A percentile compares a stretch with the other conserved stretches of the same genome.
phyloP scores from a whole-genome alignment of 139 green algal genomes.

The Haematococcus sp. region DNA sequence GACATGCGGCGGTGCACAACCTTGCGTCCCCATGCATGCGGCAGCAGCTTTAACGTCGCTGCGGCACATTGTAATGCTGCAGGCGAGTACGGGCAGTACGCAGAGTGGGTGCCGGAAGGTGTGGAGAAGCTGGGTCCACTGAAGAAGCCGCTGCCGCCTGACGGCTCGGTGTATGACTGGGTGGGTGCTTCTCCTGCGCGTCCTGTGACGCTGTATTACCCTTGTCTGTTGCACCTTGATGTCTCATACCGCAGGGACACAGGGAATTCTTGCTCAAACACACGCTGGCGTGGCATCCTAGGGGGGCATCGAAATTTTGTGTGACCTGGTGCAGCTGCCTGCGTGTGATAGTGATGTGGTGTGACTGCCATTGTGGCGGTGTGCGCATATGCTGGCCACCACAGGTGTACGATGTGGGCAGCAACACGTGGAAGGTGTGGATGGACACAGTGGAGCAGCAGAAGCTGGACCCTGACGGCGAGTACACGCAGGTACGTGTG shows the following conservation, averaged over 20 bases:
- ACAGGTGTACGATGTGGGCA: neutral
- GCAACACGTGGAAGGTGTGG: slow-evolving; percentile 46
- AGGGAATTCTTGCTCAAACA: too few species aligned
- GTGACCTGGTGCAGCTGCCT: too few species aligned
- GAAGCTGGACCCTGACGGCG: slow-evolving; percentile 25
- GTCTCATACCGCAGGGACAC: too few species aligned
- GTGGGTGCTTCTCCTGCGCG: slow-evolving; percentile 38
- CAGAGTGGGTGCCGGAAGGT: neutral
- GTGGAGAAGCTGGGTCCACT: neutral
- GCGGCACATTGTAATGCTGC: neutral
- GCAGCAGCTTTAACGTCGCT: neutral
- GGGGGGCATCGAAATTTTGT: too few species aligned
- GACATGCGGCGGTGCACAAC: too few species aligned
- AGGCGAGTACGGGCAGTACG: slow-evolving; percentile 31
- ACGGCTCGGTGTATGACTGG: slow-evolving; percentile 58
- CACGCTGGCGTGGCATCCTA: too few species aligned
- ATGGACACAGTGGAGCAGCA: slow-evolving; percentile 38
- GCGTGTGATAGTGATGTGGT: too few species aligned
- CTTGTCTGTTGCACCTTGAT: too few species aligned
- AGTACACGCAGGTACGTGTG: slow-evolving; percentile 38
- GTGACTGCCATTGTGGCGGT: too few species aligned
- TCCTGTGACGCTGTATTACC: too few species aligned
- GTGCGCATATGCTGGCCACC: too few species aligned
- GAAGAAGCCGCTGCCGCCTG: slow-evolving; percentile 13
- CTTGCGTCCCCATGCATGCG: too few species aligned